Base-by-base conservation (phyloP, 1,284 basidiomycete genomes). In the Heterobasidion annosum region DNA sequence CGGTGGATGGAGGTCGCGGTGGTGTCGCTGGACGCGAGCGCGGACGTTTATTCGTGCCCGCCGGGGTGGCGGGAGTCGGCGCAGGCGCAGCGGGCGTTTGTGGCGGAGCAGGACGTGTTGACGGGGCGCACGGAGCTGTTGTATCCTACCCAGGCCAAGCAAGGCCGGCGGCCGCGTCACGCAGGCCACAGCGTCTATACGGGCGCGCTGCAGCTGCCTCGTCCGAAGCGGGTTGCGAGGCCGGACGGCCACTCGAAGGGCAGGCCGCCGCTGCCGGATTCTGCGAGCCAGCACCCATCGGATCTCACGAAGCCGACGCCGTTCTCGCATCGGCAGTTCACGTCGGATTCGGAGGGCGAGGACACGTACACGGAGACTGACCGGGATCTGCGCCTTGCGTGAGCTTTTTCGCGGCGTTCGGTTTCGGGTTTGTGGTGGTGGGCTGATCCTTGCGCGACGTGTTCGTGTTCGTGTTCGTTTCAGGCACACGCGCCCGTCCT, bases 21-120 rank as follows among this genome's bases (percentile, higher is more conserved):
- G 13, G 37, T 85, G 2, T 63, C 68, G 8, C 69, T 80, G 0
- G 88, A 89, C 59, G 62, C 78, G 0, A 74, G 76, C 50, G 51
- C 91, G 16, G 91, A 94, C 61, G 72, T 85, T 1, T 93, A 91
- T 65, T 74, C 75, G 43, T 76, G 83, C 3, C 84, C 87, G 2
- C 60, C 66, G 33, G 81, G 79, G 0, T 88, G 83, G 81, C 69
- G 70, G 56, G 68, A 75, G 34, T 67, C 70, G 34, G 81, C 80
- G 0, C 61, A 67, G 37, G 65, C 65, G 4, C 93, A 96, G 66
- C 70, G 75, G 10, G 69, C 73, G 8, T 96, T 91, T 64, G 64
- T 96, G 16, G 68, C 70, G n/a, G 72, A 74, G 47, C 88, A 96
- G 67, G 93, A 96, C 65, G 64, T 61, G 16, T 64, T 73, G 15